These are phyloP conservation scores for Amauroascus verrucosus DNA, from an alignment of 2,329 filamentous ascomycete genomes.

Conservation along the genomic window DNA sequence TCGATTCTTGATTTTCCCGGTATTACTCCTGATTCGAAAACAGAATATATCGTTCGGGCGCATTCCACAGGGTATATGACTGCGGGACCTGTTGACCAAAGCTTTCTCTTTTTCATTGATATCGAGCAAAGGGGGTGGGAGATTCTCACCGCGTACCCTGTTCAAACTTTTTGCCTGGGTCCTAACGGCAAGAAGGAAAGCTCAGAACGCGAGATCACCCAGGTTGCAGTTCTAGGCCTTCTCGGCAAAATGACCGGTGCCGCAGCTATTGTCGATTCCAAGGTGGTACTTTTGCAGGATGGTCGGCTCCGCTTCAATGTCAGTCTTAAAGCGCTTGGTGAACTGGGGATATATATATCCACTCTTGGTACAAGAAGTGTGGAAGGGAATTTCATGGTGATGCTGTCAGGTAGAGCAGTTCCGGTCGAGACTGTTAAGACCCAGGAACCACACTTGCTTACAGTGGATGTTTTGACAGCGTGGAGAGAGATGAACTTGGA, in stretches of 20 bases:
- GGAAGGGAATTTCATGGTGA: slow-evolving; percentile 58
- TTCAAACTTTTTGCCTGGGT: slow-evolving; percentile 44
- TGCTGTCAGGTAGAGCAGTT: slow-evolving; percentile 61
- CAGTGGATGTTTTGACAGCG: slow-evolving; percentile 65
- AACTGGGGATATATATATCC: slow-evolving; percentile 63
- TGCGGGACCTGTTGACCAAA: slow-evolving; percentile 25
- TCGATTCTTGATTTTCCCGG: slow-evolving; percentile 65
- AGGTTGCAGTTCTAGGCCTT: slow-evolving; percentile 63
- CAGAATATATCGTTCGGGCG: slow-evolving; percentile 60
- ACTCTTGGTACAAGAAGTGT: slow-evolving; percentile 52
- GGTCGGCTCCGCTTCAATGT: slow-evolving; percentile 56
- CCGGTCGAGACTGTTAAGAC: slow-evolving; percentile 51
- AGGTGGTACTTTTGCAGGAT: slow-evolving; percentile 48
- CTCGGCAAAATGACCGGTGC: slow-evolving; percentile 82
- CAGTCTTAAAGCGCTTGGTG: slow-evolving; percentile 68
- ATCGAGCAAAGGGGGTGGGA: slow-evolving; percentile 63
- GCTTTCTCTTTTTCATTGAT: slow-evolving; percentile 50
- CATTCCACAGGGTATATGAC: slow-evolving; percentile 56
- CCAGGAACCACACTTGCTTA: slow-evolving; percentile 47
- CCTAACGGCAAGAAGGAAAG: slow-evolving; percentile 25
- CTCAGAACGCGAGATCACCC: slow-evolving; percentile 25
- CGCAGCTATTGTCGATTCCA: slow-evolving; percentile 60
- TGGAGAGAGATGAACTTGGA: slow-evolving; percentile 65
- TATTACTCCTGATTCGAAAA: slow-evolving; percentile 40
- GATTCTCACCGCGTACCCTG: slow-evolving; percentile 64